Evolutionary conservation across 768 basidiomycete genomes (phyloP).

Genomic region (Pulveroboletus sp.): DNA sequence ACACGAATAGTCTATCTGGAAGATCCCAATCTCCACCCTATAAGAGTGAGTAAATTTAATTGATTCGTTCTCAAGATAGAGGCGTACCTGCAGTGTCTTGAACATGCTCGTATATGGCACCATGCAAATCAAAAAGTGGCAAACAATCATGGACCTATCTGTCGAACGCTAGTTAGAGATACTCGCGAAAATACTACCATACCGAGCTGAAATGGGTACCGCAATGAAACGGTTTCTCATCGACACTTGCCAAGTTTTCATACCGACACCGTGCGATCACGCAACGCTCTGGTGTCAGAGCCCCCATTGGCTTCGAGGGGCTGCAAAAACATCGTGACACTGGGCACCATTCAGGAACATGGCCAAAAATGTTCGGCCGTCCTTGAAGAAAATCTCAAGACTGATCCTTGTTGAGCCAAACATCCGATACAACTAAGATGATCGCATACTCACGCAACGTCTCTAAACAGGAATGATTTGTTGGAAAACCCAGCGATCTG

Average conservation of each 20-base stretch:
- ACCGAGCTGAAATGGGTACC: constrained; percentile 93
- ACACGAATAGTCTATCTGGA: constrained; percentile 84
- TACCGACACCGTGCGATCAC: constrained; percentile 79
- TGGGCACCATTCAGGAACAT: constrained; percentile 74
- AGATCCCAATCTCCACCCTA: constrained; percentile 96
- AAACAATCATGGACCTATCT: constrained; percentile 83
- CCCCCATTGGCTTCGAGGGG: constrained; percentile 87
- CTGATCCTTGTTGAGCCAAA: constrained; percentile 35
- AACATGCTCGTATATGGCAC: constrained; percentile 94
- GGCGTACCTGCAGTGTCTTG: constrained; percentile 70
- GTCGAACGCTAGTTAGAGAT: not conserved
- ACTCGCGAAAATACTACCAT: constrained; percentile 5
- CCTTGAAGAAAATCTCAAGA: constrained; percentile 90
- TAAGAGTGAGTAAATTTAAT: not conserved
- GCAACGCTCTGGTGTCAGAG: constrained; percentile 67
- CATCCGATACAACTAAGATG: not conserved
- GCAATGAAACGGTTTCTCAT: constrained; percentile 87
- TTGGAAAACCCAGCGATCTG: constrained; percentile 78
- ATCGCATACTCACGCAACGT: constrained; percentile 74
- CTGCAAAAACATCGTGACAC: constrained; percentile 53
- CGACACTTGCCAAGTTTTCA: constrained; percentile 70
- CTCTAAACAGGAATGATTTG: constrained; percentile 84
- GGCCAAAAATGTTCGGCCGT: constrained; percentile 82
- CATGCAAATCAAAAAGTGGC: constrained; percentile 88
- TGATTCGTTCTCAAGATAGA: not conserved